Conservation (phyloP, 176 grass and related monocot genomes). For the Rhynchospora breviuscula region DNA sequence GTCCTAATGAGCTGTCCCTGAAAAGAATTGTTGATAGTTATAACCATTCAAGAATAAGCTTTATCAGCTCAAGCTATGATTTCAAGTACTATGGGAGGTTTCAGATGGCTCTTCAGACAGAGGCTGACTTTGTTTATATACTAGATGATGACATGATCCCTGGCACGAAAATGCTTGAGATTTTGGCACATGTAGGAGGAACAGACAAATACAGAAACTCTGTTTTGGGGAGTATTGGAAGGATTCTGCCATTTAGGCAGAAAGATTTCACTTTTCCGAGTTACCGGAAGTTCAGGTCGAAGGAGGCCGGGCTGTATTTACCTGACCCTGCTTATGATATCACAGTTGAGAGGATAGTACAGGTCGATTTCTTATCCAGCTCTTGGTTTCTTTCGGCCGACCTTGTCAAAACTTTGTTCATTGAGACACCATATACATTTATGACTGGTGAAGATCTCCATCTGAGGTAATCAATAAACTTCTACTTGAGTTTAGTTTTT, state of each 20-base stretch:
- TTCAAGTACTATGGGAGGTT: constrained; percentile 99
- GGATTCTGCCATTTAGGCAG: constrained; percentile 75
- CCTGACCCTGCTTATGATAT: constrained; percentile 95
- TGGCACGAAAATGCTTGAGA: constrained; percentile 71
- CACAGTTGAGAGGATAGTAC: constrained; percentile 65
- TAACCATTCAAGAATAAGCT: constrained; percentile 85
- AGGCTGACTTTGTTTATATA: constrained; percentile 83
- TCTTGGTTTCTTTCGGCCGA: constrained; percentile 84
- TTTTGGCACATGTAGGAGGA: constrained; percentile 73
- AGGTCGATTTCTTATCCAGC: constrained; percentile 92
- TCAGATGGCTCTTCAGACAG: constrained; percentile 90
- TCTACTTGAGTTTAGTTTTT: background rate
- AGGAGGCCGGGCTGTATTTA: constrained; percentile 80
- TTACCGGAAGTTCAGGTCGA: constrained; percentile 85
- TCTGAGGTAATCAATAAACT: constrained; percentile 42
- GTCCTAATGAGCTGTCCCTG: constrained; percentile 57
- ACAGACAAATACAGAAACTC: constrained; percentile 85
- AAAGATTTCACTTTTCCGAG: constrained; percentile 95
- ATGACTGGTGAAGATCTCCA: constrained; percentile 97
- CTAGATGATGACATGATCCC: constrained; percentile 99
- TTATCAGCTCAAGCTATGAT: constrained; percentile 77
- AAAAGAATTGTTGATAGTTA: constrained; percentile 65
- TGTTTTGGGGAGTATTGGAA: constrained; percentile 82
- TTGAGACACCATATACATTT: constrained; percentile 84
- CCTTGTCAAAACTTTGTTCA: constrained; percentile 82